These are phyloP conservation scores for Fusarium setosum DNA, from an alignment of 2,329 filamentous ascomycete species.

Conservation along the genomic window DNA sequence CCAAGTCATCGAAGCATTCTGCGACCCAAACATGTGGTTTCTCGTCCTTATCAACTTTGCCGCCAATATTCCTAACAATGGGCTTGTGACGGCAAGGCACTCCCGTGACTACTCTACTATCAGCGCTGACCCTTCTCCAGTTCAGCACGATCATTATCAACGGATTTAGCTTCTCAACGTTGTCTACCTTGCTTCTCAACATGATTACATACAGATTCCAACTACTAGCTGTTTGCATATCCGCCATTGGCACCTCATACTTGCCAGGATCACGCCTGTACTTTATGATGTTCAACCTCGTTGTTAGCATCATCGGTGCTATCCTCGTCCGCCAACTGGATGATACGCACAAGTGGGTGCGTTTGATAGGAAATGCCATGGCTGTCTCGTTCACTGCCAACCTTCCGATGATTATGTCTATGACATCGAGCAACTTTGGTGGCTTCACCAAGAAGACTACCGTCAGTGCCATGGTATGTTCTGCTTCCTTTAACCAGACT, in stretches of 20 bases:
- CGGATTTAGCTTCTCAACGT: conserved; percentile 38
- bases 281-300: conserved; percentile 40
- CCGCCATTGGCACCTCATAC: conserved; percentile 35
- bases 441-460: conserved; percentile 63
- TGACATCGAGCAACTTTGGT: conserved; percentile 18
- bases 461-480: conserved; percentile 60
- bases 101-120: no score
- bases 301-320: conserved; percentile 26
- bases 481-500: neutral
- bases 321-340: conserved; percentile 6
- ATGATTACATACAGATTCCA: conserved; percentile 34
- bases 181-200: conserved; percentile 35
- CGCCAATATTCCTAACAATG: neutral
- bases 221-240: conserved; percentile 36
- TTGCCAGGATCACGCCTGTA: conserved; percentile 40
- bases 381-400: conserved; percentile 7
- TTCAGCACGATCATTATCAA: conserved; percentile 43
- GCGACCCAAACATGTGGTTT: neutral
- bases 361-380: neutral
- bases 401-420: conserved; percentile 11
- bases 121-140: neutral
- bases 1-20: neutral
- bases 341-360: neutral
- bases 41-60: neutral
- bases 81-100: neutral